A percentile compares a stretch with the other conserved stretches of the same genome.
Conservation (phyloP, 257 asterid species). For the Paraleonurus japonicus region DNA sequence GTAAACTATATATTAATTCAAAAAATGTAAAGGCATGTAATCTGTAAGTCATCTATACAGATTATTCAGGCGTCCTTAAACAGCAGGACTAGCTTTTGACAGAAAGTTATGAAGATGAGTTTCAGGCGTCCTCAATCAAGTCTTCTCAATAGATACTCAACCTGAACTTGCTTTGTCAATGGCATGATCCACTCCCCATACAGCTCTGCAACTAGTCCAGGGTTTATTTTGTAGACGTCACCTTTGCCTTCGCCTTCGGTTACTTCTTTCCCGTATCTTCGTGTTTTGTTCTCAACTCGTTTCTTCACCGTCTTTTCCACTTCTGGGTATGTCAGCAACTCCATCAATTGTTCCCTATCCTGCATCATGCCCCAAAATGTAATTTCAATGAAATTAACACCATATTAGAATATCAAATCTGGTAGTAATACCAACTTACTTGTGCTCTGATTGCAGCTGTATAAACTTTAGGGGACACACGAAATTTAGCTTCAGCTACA, state of each 20-base stretch:
- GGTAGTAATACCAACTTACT: conserved; percentile 35
- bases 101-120: background rate
- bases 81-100: background rate
- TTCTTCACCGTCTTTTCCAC: conserved; percentile 68
- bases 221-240: conserved; percentile 68
- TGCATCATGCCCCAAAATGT: conserved; percentile 29
- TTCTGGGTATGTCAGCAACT: conserved; percentile 59
- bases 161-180: conserved; percentile 87
- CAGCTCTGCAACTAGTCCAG: conserved; percentile 63
- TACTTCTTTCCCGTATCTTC: conserved; percentile 77
- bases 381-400: background rate
- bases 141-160: conserved; percentile 73
- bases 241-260: conserved; percentile 29
- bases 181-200: conserved; percentile 97
- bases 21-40: background rate
- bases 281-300: conserved; percentile 81
- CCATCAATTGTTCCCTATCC: conserved; percentile 63
- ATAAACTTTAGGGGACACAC: conserved; percentile 68
- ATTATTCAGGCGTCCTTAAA: background rate
- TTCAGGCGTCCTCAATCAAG: conserved; percentile 41
- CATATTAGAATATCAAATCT: too few relatives aligned
- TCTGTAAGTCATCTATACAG: background rate
- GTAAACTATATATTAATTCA: too few relatives aligned
- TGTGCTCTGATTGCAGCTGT: conserved; percentile 65
- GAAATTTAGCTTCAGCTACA: conserved; percentile 93